A percentile compares a stretch with the other conserved stretches of the same genome.
phyloP scores from a whole-genome alignment of 306 rosid species.

The barrel medic (Medicago truncatula) region MtrunA17r5.0-ANR NC_053044.1:32186001-32186500 shows the following conservation, averaged over 20 bases:
- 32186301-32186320: neutral
- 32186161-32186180: neutral
- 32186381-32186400: slow-evolving; percentile 70
- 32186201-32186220: neutral
- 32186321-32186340: slow-evolving; percentile 1
- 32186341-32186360: neutral
- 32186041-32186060: too few relatives aligned
- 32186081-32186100: neutral
- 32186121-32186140: neutral
- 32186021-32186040: neutral
- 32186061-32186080: neutral
- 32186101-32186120: neutral
- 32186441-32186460: slow-evolving; percentile 65
- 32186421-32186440: slow-evolving; percentile 87
- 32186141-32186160: neutral
- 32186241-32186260: neutral
- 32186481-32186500: neutral
- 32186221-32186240: neutral
- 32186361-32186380: slow-evolving; percentile 46
- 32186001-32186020: neutral
- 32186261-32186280: neutral
- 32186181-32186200: neutral
- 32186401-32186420: slow-evolving; percentile 84
- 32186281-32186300: neutral
- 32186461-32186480: slow-evolving; percentile 54